Evolutionary conservation across 768 basidiomycete genomes (phyloP).

Genomic region (Leccinum truebloodii): DNA sequence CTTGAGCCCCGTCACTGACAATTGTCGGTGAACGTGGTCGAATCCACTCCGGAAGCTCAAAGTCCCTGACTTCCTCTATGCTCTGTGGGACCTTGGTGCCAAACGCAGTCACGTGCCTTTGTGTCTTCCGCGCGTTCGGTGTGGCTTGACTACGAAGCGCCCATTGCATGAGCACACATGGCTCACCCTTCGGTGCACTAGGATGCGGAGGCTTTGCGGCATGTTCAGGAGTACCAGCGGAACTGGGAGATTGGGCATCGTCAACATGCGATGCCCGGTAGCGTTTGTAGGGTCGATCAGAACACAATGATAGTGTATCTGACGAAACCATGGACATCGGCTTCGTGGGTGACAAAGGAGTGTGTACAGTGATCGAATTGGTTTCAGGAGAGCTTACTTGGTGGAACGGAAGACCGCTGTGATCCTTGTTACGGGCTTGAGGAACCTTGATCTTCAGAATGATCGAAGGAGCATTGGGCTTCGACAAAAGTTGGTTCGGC

Average conservation of each 20-base stretch:
- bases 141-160: slow-evolving; percentile 49
- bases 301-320: slow-evolving; percentile 28
- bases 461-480: slow-evolving; percentile 26
- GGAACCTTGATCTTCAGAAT: slow-evolving; percentile 38
- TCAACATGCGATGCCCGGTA: slow-evolving; percentile 21
- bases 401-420: slow-evolving; percentile 6
- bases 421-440: slow-evolving; percentile 26
- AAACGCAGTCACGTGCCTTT: slow-evolving; percentile 58
- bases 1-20: slow-evolving; percentile 8
- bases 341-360: slow-evolving; percentile 25
- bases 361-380: slow-evolving; percentile 13
- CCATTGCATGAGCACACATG: slow-evolving; percentile 46
- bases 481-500: slow-evolving; percentile 15
- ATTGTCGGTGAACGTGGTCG: slow-evolving; percentile 23
- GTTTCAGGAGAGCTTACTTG: slow-evolving; percentile 20
- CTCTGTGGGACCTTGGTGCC: slow-evolving; percentile 56
- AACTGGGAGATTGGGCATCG: slow-evolving; percentile 26
- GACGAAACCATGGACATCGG: slow-evolving; percentile 32
- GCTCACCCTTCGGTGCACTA: slow-evolving; percentile 23
- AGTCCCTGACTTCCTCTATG: slow-evolving; percentile 52
- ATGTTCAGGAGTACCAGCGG: slow-evolving; percentile 25
- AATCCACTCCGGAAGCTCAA: slow-evolving; percentile 59
- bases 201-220: slow-evolving; percentile 11
- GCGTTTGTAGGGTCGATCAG: slow-evolving; percentile 35
- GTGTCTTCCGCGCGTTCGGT: slow-evolving; percentile 48